Base-by-base conservation (phyloP, 1,139 yeast genomes). In the Magnusiomyces suaveolens region DNA sequence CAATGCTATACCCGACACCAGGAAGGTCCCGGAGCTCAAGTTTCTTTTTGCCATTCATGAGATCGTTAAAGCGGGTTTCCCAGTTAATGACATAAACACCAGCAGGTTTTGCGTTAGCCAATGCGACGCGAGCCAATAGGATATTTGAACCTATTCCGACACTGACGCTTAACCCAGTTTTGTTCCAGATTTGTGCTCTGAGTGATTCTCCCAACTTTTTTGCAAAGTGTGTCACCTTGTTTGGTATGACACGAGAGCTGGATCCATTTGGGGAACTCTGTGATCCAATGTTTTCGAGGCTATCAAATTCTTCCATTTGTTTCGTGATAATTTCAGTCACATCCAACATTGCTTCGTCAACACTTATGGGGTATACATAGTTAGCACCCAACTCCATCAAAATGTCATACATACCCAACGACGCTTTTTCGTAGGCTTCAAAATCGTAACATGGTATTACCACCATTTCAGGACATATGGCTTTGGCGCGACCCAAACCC, bases 311-410 rank as follows among this genome's bases (percentile, higher is more conserved):
- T 20, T 41, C 25, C 4, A 41, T 21, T 41, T 41, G 39, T 24
- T 33, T 18, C 29, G 29, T 29, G 4, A 53, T 51, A 3, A 49
- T 36, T 2, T 29, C 48, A 0, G 87, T 72, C 1, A 84, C 76
- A 61, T 90, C 96, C 16, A 90, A 69, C 32, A 92, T 70, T 0
- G 88, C 96, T 65, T 92, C 98, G 68, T 92, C 98, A 3, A 92
- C 83, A 62, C 94, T 88, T 0, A 92, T 89, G 0, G 98, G 97
- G 47, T 81, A 75, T 1, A 92, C 77, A 6, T 80, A 70, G 61
- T 84, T 86, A 50, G 86, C 77, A 0, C 69, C 66, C 6, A 73
- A 57, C 0, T 61, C 64, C 16, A 68, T 64, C 55, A 78, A 66
- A 25, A 65, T 75, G 32, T 65, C 77, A 66, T 77, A 92, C 64